Percentiles rank a stretch among this genome's conserved stretches.
These are phyloP conservation scores for Spergularia azorica DNA, from an alignment of 179 eudicot genomes.

Conservation along the genomic window DNA sequence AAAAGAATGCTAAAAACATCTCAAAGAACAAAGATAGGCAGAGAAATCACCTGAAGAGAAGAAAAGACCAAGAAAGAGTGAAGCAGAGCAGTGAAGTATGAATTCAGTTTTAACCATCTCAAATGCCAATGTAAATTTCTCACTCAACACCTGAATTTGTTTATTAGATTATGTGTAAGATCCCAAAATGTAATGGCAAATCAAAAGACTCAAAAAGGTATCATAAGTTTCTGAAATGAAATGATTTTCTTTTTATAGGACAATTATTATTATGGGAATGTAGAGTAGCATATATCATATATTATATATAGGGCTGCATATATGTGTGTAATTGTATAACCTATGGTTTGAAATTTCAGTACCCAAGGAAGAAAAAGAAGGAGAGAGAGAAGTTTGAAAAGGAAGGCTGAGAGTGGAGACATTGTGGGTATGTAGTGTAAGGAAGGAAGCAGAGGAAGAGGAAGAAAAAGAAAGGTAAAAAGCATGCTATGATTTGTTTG, in stretches of 20 bases:
- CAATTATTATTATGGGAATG: no score
- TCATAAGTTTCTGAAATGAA: slow-evolving; percentile 4
- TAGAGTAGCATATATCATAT: no score
- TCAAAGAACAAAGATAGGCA: neutral
- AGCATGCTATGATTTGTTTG: slow-evolving; percentile 25
- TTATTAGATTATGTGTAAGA: neutral
- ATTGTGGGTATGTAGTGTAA: no score
- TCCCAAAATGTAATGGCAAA: neutral
- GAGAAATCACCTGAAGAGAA: slow-evolving; percentile 32
- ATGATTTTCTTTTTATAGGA: no score
- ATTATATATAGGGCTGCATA: slow-evolving; percentile 8
- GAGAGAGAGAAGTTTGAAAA: slow-evolving; percentile 9
- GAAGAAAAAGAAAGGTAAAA: neutral
- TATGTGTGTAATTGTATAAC: slow-evolving; percentile 22
- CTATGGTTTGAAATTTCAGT: slow-evolving; percentile 34
- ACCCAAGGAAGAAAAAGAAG: slow-evolving; percentile 21
- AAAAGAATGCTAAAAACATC: neutral
- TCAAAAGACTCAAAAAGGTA: slow-evolving; percentile 1
- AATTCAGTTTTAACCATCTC: slow-evolving; percentile 27
- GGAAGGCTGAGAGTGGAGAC: no score
- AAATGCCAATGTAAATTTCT: no score
- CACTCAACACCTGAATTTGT: no score
- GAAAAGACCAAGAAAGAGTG: slow-evolving; percentile 25
- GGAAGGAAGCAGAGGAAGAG: neutral
- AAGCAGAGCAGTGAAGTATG: slow-evolving; percentile 22